phyloP scores from a whole-genome alignment of 2,329 filamentous ascomycete species.

The Teratosphaeria destructans region DNA sequence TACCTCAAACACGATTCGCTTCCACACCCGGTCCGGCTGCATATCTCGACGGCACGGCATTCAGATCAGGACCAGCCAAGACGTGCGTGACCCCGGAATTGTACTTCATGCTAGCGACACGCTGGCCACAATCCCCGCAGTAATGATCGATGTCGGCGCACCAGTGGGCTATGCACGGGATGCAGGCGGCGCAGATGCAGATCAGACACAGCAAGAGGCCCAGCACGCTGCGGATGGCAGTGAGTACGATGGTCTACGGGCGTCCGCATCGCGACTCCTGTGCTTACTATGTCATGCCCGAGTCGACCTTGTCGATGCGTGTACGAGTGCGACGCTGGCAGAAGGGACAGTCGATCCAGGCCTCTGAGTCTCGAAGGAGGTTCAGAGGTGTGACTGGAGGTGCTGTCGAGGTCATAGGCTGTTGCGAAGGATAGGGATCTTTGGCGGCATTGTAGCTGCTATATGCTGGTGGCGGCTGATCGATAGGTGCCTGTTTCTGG shows the following conservation, averaged over 20 bases:
- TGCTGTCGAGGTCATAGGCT: not conserved
- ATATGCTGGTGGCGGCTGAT: not conserved
- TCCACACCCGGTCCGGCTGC: not conserved
- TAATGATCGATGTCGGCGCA: conserved; percentile 6
- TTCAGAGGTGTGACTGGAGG: not conserved
- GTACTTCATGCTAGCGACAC: conserved; percentile 2
- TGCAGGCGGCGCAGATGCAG: conserved; percentile 6
- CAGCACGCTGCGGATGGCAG: not conserved
- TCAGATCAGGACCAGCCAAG: not conserved
- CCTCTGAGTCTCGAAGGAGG: not conserved
- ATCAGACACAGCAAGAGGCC: conserved; percentile 5
- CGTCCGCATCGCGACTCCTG: too few relatives aligned
- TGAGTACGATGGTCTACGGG: not conserved
- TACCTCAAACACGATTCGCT: not conserved
- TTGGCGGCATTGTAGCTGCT: not conserved
- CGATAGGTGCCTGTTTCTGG: not conserved
- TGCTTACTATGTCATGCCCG: conserved; percentile 4
- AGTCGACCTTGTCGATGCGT: conserved; percentile 1
- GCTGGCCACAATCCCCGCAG: conserved; percentile 4
- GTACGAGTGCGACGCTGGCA: conserved; percentile 4
- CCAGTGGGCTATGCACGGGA: conserved; percentile 6
- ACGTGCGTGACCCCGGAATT: not conserved
- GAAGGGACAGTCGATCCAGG: conserved; percentile 6
- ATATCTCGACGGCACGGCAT: not conserved
- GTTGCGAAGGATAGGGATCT: not conserved